phyloP scores from a whole-genome alignment of 805 yeast genomes.

The Kazachstania psychrophila region DNA sequence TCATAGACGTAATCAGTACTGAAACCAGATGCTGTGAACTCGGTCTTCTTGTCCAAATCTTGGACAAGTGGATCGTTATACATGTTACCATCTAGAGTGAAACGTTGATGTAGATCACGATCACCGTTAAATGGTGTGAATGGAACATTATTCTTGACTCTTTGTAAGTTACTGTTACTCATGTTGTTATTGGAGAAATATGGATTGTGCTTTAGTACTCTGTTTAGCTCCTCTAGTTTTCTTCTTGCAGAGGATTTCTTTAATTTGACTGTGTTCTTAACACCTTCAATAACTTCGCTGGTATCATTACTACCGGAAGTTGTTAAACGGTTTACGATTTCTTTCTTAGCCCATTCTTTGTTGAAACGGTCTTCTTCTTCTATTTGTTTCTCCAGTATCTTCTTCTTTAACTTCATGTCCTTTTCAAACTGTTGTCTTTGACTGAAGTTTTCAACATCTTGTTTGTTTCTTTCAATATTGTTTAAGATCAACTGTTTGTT shows the following conservation, averaged over 20 bases:
- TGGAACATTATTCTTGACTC: constrained; percentile 34
- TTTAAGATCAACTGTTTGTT: constrained; percentile 69
- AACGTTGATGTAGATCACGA: constrained; percentile 47
- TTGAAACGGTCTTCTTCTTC: constrained; percentile 49
- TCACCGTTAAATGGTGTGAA: constrained; percentile 95
- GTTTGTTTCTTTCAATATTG: constrained; percentile 63
- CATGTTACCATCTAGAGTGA: constrained; percentile 32
- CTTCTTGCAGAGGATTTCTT: constrained; percentile 60
- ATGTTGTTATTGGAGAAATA: constrained; percentile 26
- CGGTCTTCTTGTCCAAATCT: constrained; percentile 45
- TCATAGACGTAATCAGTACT: constrained; percentile 58
- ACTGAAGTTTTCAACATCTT: constrained; percentile 57
- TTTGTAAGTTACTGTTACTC: constrained; percentile 10
- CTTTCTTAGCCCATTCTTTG: constrained; percentile 46
- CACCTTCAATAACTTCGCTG: constrained; percentile 42
- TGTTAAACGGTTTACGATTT: constrained; percentile 45
- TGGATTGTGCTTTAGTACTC: constrained; percentile 31
- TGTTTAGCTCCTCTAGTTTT: constrained; percentile 35
- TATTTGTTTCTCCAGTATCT: constrained; percentile 52
- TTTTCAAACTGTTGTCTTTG: constrained; percentile 60
- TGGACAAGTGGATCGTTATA: constrained; percentile 61
- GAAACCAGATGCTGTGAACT: constrained; percentile 81
- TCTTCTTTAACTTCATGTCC: constrained; percentile 45
- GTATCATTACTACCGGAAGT: constrained; percentile 30
- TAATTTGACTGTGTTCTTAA: constrained; percentile 40